These are phyloP conservation scores for Bidens hawaiensis DNA, from an alignment of 140 eudicot genomes.

Conservation along the genomic window DNA sequence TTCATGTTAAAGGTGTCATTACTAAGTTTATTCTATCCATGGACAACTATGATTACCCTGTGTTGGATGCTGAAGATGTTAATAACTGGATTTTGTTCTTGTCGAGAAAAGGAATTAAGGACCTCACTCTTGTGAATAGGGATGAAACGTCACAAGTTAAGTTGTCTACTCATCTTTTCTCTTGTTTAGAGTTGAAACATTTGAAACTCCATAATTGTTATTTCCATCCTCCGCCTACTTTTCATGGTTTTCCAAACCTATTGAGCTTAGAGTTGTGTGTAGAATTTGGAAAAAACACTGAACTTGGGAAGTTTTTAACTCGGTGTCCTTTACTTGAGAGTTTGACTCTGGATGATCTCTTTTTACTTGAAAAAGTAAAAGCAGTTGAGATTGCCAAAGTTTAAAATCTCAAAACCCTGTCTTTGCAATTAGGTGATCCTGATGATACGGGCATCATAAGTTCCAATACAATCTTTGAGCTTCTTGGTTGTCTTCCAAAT, in stretches of 20 bases:
- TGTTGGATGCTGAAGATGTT: not conserved
- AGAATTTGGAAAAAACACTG: not conserved
- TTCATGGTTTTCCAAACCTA: slow-evolving; percentile 14
- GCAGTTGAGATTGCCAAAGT: slow-evolving; percentile 9
- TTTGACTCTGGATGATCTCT: not conserved
- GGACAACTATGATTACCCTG: no score
- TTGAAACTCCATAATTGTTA: not conserved
- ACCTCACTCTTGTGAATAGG: not conserved
- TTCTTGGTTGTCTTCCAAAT: slow-evolving; percentile 1
- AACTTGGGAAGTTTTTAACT: not conserved
- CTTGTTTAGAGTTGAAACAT: slow-evolving; percentile 9
- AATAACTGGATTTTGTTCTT: slow-evolving; percentile 2
- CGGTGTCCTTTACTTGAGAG: slow-evolving; percentile 7
- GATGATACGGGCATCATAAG: not conserved
- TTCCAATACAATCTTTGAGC: not conserved
- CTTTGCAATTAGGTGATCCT: not conserved
- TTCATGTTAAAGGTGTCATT: not conserved
- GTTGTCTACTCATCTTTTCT: slow-evolving; percentile 13
- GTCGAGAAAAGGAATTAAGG: slow-evolving; percentile 12
- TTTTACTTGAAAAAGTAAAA: not conserved
- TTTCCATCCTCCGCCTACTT: not conserved
- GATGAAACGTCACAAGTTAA: not conserved
- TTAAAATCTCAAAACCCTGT: not conserved
- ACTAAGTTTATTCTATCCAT: not conserved
- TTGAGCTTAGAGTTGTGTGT: slow-evolving; percentile 4